phyloP scores from a whole-genome alignment of 352 stramenopile genomes.

The Halophytophthora batemanensis region DNA sequence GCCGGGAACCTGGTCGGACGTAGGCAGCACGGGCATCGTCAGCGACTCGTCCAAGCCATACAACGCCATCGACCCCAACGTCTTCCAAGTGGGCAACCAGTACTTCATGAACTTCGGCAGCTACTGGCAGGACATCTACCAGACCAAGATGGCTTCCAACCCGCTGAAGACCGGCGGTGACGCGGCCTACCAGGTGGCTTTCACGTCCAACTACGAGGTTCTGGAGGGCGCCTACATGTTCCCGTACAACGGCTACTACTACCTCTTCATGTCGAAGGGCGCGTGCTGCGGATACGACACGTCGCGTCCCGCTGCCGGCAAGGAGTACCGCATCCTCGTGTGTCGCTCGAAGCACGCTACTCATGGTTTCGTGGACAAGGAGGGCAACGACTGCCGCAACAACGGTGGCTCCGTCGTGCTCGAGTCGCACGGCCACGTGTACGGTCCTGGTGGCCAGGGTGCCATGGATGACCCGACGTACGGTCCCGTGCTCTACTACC shows the following conservation, averaged over 20 bases:
- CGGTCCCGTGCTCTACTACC: conserved; percentile 45
- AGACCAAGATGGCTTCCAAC: conserved; percentile 20
- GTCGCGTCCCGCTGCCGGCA: conserved; percentile 20
- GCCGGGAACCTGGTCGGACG: conserved; percentile 33
- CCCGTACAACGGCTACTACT: conserved; percentile 33
- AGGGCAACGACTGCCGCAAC: conserved; percentile 23
- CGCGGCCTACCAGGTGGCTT: conserved; percentile 16
- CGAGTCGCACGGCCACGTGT: conserved; percentile 36
- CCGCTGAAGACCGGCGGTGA: conserved; percentile 9
- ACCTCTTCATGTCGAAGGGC: conserved; percentile 43
- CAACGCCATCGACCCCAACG: conserved; percentile 44
- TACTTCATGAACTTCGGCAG: conserved; percentile 44
- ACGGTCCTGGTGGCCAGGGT: conserved; percentile 39
- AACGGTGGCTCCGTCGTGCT: conserved; percentile 38
- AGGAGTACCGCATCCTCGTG: conserved; percentile 46
- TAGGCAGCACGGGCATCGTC: conserved; percentile 23
- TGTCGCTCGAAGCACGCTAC: conserved; percentile 32
- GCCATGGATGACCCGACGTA: conserved; percentile 43
- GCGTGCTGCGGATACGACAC: conserved; percentile 33
- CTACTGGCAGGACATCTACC: conserved; percentile 27
- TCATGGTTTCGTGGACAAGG: conserved; percentile 29
- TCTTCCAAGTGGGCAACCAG: conserved; percentile 27
- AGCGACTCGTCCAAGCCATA: conserved; percentile 27
- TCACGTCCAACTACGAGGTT: conserved; percentile 23
- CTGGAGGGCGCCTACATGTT: conserved; percentile 42